Percentiles rank a stretch among this genome's conserved stretches.
Evolutionary conservation across 2,329 filamentous ascomycete genomes (phyloP).

Genomic region (Talaromyces sp.): DNA sequence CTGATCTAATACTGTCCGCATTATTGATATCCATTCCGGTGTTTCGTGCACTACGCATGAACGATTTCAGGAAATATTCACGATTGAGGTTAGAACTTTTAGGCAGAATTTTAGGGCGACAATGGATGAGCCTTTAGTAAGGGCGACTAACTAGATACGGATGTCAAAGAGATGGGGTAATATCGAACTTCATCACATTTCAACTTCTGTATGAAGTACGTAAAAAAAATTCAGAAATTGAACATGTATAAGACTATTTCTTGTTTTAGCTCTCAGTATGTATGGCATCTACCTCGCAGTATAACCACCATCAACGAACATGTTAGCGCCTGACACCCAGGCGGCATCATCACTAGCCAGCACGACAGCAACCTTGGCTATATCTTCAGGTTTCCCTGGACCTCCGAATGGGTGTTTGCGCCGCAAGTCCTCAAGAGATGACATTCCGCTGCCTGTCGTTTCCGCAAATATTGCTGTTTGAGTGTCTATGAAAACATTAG

Average conservation of each 20-base stretch:
- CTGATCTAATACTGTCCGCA: not conserved
- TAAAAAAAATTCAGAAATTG: not conserved
- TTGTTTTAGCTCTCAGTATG: not conserved
- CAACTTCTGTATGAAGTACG: too few relatives aligned
- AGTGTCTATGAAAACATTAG: not conserved
- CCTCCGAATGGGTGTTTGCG: slow-evolving; percentile 4
- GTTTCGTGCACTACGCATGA: not conserved
- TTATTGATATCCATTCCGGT: not conserved
- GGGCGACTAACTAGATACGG: not conserved
- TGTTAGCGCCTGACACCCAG: slow-evolving; percentile 41
- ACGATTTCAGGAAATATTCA: not conserved
- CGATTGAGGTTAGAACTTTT: not conserved
- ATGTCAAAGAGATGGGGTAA: too few relatives aligned
- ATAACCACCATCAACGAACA: slow-evolving; percentile 46
- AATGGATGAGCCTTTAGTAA: too few relatives aligned
- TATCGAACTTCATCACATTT: too few relatives aligned
- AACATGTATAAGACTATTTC: not conserved
- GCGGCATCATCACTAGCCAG: slow-evolving; percentile 47
- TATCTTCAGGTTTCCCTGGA: slow-evolving; percentile 23
- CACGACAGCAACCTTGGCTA: slow-evolving; percentile 43
- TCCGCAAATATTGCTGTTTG: slow-evolving; percentile 12
- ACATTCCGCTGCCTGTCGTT: not conserved
- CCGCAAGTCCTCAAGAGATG: not conserved
- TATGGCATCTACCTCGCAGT: slow-evolving; percentile 22
- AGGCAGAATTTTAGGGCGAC: not conserved